Percentiles rank a stretch among this genome's conserved stretches.
Conservation (phyloP, 2,329 filamentous ascomycete species). For the Calycina herbarum region DNA sequence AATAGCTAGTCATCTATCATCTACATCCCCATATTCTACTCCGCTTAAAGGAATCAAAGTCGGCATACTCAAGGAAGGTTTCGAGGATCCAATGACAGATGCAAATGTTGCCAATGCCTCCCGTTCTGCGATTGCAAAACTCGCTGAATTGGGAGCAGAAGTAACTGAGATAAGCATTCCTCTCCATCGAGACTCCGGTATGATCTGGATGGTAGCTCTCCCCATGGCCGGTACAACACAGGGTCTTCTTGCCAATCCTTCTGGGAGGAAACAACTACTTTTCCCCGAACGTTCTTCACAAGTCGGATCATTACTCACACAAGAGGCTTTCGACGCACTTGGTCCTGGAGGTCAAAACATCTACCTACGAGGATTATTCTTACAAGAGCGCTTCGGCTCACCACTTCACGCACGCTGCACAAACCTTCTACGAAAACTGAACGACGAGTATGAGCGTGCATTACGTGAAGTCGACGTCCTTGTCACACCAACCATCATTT, state of each 20-base stretch:
- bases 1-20: constrained; percentile 22
- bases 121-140: constrained; percentile 41
- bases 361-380: constrained; percentile 52
- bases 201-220: constrained; percentile 53
- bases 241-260: constrained; percentile 45
- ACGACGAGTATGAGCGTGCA: constrained; percentile 47
- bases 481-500: constrained; percentile 48
- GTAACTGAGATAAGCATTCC: constrained; percentile 53
- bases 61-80: constrained; percentile 48
- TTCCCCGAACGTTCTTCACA: constrained; percentile 22
- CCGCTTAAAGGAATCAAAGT: constrained; percentile 41
- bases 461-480: constrained; percentile 46
- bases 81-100: constrained; percentile 45
- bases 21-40: constrained; percentile 3
- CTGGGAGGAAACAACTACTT: constrained; percentile 48
- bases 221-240: constrained; percentile 45
- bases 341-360: constrained; percentile 56
- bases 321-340: constrained; percentile 51
- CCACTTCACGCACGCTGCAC: constrained; percentile 48
- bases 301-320: constrained; percentile 49
- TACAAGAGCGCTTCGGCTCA: constrained; percentile 45
- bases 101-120: constrained; percentile 39
- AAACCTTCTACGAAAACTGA: constrained; percentile 48
- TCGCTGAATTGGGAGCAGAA: constrained; percentile 48
- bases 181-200: constrained; percentile 46